Percentiles rank a stretch among this genome's conserved stretches.
Evolutionary conservation across 208 protist species (phyloP).

Genomic region (Trichomonas gallinae): DNA sequence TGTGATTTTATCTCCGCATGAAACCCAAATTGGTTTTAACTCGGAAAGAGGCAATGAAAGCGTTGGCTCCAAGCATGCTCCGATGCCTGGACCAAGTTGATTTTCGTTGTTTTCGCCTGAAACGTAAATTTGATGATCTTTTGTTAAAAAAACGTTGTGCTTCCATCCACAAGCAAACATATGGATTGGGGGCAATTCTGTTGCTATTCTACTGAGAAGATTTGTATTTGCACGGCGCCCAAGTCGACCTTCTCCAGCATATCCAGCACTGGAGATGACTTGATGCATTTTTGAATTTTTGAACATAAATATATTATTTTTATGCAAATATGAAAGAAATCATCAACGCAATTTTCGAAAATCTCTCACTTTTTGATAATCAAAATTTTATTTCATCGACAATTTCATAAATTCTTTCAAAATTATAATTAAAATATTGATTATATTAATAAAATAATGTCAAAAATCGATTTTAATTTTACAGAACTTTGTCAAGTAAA

Average conservation of each 20-base stretch:
- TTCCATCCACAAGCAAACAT: constrained; percentile 9
- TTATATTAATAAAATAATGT: too few species aligned
- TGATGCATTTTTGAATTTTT: not conserved
- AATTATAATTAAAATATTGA: too few species aligned
- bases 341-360: too few species aligned
- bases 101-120: not conserved
- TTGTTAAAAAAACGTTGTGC: not conserved
- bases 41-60: not conserved
- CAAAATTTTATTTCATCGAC: too few species aligned
- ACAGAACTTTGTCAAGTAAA: too few species aligned
- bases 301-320: too few species aligned
- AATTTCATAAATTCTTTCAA: too few species aligned
- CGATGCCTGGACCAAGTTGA: not conserved
- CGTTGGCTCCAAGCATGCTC: not conserved
- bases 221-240: not conserved
- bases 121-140: not conserved
- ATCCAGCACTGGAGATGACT: not conserved
- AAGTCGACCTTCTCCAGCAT: not conserved
- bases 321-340: too few species aligned
- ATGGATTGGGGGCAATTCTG: not conserved
- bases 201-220: not conserved
- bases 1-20: constrained; percentile 8
- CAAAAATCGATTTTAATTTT: too few species aligned
- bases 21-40: not conserved
- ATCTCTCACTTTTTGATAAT: too few species aligned